phyloP scores from a whole-genome alignment of 2,329 filamentous ascomycete species.

The Epichloe gansuensis region DNA sequence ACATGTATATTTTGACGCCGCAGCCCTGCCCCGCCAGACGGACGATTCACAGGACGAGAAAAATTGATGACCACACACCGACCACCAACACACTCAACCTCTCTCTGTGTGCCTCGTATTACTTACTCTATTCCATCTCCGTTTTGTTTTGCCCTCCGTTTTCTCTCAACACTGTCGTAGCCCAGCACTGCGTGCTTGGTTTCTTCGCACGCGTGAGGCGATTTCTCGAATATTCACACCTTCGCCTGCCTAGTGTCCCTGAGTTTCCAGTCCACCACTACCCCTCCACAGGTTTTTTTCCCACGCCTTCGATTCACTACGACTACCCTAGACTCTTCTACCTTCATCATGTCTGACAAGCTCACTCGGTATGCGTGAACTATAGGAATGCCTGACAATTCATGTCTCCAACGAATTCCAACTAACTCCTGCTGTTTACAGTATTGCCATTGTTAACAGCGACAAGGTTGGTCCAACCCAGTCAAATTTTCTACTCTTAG shows the following conservation, averaged over 20 bases:
- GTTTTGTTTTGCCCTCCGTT: not conserved
- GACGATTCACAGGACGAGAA: conserved; percentile 28
- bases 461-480: conserved; percentile 63
- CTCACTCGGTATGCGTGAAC: conserved; percentile 71
- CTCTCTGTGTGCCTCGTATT: not conserved
- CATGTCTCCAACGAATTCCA: not conserved
- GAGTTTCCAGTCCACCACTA: not conserved
- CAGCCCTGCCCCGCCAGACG: conserved; percentile 9
- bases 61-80: conserved; percentile 28
- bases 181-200: conserved; percentile 8
- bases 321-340: conserved; percentile 4
- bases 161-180: not conserved
- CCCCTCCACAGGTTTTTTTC: not conserved
- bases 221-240: not conserved
- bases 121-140: conserved; percentile 1
- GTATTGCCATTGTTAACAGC: conserved; percentile 97
- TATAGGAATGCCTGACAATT: not conserved
- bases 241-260: not conserved
- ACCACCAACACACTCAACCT: not conserved
- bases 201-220: conserved; percentile 6
- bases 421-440: conserved; percentile 26
- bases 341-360: conserved; percentile 70
- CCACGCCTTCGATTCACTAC: not conserved
- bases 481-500: conserved; percentile 5
- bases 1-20: too few species aligned